Percentiles rank a stretch among this genome's conserved stretches.
phyloP scores from a whole-genome alignment of 169 alveolate species.

The Theileria annulata region DNA sequence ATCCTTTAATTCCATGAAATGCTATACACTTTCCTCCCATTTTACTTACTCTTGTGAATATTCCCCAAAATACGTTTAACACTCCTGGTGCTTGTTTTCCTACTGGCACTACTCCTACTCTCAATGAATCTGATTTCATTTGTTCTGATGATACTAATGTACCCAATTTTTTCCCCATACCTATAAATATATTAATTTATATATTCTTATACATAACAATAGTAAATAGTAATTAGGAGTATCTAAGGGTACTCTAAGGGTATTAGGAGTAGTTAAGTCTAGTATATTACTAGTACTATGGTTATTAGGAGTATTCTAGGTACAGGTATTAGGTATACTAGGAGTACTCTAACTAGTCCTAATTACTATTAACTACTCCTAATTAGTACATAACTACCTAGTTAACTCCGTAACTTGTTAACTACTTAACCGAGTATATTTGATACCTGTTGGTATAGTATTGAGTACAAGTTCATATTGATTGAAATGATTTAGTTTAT shows the following conservation, averaged over 20 bases:
- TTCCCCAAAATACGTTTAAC: slow-evolving; percentile 94
- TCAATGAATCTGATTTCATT: slow-evolving; percentile 12
- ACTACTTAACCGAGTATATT: no score
- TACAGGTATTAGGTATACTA: no score
- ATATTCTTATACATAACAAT: no score
- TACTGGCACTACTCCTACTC: slow-evolving; percentile 90
- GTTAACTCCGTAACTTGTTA: no score
- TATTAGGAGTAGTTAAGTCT: no score
- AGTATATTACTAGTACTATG: no score
- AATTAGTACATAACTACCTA: no score
- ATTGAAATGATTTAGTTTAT: slow-evolving; percentile 61
- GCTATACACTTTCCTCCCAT: slow-evolving; percentile 83
- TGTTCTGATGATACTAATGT: background rate
- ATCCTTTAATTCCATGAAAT: slow-evolving; percentile 88
- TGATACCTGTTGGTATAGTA: slow-evolving; percentile 3
- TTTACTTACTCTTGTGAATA: slow-evolving; percentile 84
- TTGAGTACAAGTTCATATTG: slow-evolving; percentile 72
- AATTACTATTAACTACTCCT: no score
- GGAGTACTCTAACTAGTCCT: no score
- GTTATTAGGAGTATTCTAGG: no score
- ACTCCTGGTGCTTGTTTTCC: slow-evolving; percentile 97
- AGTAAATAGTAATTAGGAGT: no score
- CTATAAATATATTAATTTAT: background rate
- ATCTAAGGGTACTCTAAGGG: no score
- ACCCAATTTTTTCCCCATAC: background rate